Evolutionary conservation across 2,329 filamentous ascomycete species (phyloP), one percentile per base, ranked within the genome.

Genomic region (Thyridium curvatum): DNA sequence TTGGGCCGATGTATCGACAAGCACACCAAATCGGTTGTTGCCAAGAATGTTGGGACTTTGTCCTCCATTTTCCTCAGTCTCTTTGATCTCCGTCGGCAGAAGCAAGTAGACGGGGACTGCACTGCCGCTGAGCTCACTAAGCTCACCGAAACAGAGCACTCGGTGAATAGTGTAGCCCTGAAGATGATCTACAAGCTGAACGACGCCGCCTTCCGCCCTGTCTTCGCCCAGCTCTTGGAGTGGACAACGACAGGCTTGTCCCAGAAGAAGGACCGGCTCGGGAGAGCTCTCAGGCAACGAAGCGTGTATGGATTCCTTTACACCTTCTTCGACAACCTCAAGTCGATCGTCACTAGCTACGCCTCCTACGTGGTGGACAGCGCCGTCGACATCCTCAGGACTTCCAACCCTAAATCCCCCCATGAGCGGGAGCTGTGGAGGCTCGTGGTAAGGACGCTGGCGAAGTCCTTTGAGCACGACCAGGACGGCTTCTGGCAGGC

Each of bases 151-250:
- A 68, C 88, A 12, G 87, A 94, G 55, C 64, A 67, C 2, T 67
- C 70, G 10, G 54, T 86, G 48, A 84, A 87, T 55, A 76, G 83
- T 9, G 79, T 84, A 12, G 78, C 82, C 0, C 76, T 98, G 42
- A 86, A 88, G 61, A 93, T 96, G 81, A 85, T 95, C 39, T 88
- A 94, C 69, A 97, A 97, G 69, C 77, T 98, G 45, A 97, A 96
- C 63, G 93, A 98, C 56, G 82, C 85, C 1, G 80, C 85, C 1
- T 98, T 98, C 78, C 77, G 90, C 12, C 94, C 93, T 1, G 80
- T 98, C 46, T 98, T 97, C 66, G 74, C 81, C 13, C 79, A 84
- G 47, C 68, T 96, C n/a, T 72, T 94, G 34, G 87, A 94, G 41
- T 96, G 90, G 85, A 76, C 84, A 1, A 71, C 69, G 14, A 65